phyloP scores from a whole-genome alignment of 2,329 filamentous ascomycete species.

The Phaeomoniella chlamydospora region DNA sequence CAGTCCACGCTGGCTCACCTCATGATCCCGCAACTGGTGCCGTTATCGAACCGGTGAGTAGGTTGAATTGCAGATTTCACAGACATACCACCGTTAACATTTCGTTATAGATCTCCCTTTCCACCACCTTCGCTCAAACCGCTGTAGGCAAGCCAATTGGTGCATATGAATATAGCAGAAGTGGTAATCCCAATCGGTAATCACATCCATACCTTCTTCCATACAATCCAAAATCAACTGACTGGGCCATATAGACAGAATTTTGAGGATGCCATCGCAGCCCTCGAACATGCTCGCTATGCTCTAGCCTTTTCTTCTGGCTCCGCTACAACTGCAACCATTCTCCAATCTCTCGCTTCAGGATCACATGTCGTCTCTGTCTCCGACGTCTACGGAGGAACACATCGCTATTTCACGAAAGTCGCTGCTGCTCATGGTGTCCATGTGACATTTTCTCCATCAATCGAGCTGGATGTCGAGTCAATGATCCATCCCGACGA shows the following conservation, averaged over 20 bases:
- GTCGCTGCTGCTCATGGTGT: constrained; percentile 91
- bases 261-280: constrained; percentile 83
- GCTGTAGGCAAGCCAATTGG: constrained; percentile 78
- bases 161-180: constrained; percentile 83
- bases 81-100: too few species aligned
- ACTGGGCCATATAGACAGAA: constrained; percentile 45
- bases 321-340: constrained; percentile 81
- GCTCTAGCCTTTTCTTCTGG: constrained; percentile 91
- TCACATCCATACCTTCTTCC: constrained; percentile 7
- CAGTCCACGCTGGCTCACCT: constrained; percentile 83
- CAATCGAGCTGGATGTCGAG: constrained; percentile 77
- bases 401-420: constrained; percentile 97
- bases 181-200: constrained; percentile 76
- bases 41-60: constrained; percentile 66
- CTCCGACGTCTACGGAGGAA: constrained; percentile 94
- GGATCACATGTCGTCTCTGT: constrained; percentile 93
- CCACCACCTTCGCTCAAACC: constrained; percentile 89
- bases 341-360: constrained; percentile 80
- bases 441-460: constrained; percentile 82
- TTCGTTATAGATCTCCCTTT: constrained; percentile 73
- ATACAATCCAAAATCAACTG: background rate
- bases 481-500: constrained; percentile 65
- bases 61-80: too few species aligned
- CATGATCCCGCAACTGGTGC: constrained; percentile 86
- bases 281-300: constrained; percentile 81